Conservation (phyloP, 805 yeast genomes). For the Brettanomyces anomalus region DNA sequence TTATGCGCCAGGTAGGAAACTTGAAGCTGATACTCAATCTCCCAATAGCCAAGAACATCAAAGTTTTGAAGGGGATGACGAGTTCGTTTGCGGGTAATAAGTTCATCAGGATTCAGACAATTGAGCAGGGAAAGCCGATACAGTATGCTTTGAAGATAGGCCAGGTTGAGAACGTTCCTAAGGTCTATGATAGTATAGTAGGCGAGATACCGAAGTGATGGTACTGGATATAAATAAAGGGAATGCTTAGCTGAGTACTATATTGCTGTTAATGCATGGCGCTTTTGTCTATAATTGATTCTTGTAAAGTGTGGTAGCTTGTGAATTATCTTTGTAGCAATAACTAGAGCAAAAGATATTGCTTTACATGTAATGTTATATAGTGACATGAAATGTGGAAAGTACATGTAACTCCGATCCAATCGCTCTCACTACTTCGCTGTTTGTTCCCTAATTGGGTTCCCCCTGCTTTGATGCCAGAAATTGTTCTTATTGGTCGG, state of each 20-base stretch:
- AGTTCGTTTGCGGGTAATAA: conserved; percentile 80
- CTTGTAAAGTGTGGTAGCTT: no score
- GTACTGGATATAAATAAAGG: not conserved
- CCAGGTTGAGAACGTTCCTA: conserved; percentile 49
- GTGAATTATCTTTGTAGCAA: no score
- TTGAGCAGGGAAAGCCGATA: conserved; percentile 54
- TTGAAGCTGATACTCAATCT: conserved; percentile 74
- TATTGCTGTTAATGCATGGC: conserved; percentile 1
- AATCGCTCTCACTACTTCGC: no score
- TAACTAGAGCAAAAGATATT: no score
- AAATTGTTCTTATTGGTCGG: no score
- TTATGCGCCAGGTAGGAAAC: conserved; percentile 88
- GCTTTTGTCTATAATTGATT: not conserved
- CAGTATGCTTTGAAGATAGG: conserved; percentile 79
- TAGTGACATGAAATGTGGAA: no score
- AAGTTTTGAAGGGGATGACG: conserved; percentile 71
- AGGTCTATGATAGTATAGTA: conserved; percentile 43
- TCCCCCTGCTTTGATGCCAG: no score
- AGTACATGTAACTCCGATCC: no score
- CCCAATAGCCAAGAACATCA: conserved; percentile 53
- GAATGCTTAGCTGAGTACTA: no score
- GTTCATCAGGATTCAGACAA: conserved; percentile 66
- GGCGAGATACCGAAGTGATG: conserved; percentile 22
- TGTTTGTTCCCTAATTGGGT: no score
- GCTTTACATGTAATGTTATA: no score